Evolutionary conservation across 768 basidiomycete species (phyloP).

Genomic region (Zangia roseola): DNA sequence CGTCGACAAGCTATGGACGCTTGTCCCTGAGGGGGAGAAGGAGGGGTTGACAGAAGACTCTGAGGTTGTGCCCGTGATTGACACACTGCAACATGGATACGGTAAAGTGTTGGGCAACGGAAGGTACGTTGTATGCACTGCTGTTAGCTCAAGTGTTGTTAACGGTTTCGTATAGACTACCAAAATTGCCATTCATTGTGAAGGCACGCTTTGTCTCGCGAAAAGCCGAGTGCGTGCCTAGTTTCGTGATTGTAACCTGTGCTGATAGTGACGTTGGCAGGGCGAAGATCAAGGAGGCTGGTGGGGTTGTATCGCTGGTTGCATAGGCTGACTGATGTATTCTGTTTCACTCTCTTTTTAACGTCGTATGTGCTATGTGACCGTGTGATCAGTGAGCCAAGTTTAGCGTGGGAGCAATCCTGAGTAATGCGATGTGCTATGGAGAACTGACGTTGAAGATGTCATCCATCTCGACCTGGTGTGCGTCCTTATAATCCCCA

Average conservation of each 20-base stretch:
- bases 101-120: slow-evolving; percentile 97
- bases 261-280: slow-evolving; percentile 30
- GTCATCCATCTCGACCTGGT: slow-evolving; percentile 39
- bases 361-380: not conserved
- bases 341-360: slow-evolving; percentile 21
- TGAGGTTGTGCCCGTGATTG: slow-evolving; percentile 92
- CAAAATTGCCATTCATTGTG: slow-evolving; percentile 92
- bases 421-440: not conserved
- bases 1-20: slow-evolving; percentile 95
- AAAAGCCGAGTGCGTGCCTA: slow-evolving; percentile 67
- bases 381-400: slow-evolving; percentile 5
- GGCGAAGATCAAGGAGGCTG: slow-evolving; percentile 87
- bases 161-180: slow-evolving; percentile 52
- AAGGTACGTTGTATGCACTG: slow-evolving; percentile 49
- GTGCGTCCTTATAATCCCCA: slow-evolving; percentile 25
- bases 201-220: slow-evolving; percentile 95
- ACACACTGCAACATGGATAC: slow-evolving; percentile 80
- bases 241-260: slow-evolving; percentile 12
- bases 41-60: slow-evolving; percentile 68
- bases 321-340: slow-evolving; percentile 54
- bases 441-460: slow-evolving; percentile 15
- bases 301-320: slow-evolving; percentile 89
- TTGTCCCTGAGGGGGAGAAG: slow-evolving; percentile 86
- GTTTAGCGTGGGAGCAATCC: not conserved
- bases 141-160: not conserved